phyloP scores from a whole-genome alignment of 345 rosid species.

The Brassica napus region DNA sequence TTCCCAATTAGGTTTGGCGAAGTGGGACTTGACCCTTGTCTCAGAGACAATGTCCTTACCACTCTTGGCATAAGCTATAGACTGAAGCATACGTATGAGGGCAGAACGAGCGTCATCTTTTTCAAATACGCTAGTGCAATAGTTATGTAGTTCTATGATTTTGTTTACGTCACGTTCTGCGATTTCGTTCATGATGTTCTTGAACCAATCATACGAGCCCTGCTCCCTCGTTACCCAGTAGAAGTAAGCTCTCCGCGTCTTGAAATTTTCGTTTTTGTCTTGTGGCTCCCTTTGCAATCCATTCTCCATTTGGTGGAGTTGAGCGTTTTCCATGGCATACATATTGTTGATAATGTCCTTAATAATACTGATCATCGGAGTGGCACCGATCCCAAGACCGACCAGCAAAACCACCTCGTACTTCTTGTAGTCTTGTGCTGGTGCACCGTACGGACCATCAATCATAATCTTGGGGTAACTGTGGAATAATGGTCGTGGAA shows the following conservation, averaged over 20 bases:
- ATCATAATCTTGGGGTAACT: constrained; percentile 56
- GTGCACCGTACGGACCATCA: constrained; percentile 84
- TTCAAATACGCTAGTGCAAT: constrained; percentile 77
- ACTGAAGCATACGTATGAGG: constrained; percentile 70
- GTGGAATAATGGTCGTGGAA: constrained; percentile 4
- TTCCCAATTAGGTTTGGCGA: constrained; percentile 73
- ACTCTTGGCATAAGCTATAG: constrained; percentile 57
- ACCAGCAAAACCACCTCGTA: constrained; percentile 66
- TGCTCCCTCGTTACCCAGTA: constrained; percentile 84
- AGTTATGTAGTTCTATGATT: constrained; percentile 73
- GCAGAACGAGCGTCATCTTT: constrained; percentile 81
- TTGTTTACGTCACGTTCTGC: constrained; percentile 48
- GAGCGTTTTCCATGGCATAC: constrained; percentile 39
- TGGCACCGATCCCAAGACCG: constrained; percentile 80
- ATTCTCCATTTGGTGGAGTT: constrained; percentile 39
- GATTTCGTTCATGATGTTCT: constrained; percentile 51
- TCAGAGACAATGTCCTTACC: constrained; percentile 74
- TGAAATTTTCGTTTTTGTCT: constrained; percentile 46
- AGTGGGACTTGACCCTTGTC: constrained; percentile 68
- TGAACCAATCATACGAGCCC: constrained; percentile 81
- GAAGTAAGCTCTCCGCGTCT: constrained; percentile 66
- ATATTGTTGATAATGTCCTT: constrained; percentile 70
- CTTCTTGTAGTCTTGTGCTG: constrained; percentile 77
- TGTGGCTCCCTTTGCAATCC: constrained; percentile 31
- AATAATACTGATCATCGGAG: constrained; percentile 82